Evolutionary conservation across 2,329 filamentous ascomycete species (phyloP), one percentile per base, ranked within the genome.

Genomic region (Mollisia scopiformis): DNA sequence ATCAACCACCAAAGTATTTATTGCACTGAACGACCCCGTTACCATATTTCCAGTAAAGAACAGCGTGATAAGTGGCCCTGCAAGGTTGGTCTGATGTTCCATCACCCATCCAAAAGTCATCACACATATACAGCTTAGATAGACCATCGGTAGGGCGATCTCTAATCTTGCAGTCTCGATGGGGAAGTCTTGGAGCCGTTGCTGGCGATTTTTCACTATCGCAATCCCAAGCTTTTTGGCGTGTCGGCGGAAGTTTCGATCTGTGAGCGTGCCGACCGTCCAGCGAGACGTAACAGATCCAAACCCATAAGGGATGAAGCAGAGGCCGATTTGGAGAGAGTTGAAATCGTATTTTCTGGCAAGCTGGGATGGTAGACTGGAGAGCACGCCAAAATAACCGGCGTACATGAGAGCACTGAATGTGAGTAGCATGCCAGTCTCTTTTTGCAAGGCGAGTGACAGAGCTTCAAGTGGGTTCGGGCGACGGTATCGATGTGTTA

Each of bases 171-270:
- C 59, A 25, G 39, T 23, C 35, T 59, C 59, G 14, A 37, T 33
- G 4, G 59, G 59, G 41, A 62, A 62, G n/a, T 54, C 46, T 1
- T 33, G 19, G 23, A 61, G 27, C 7, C 54, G 37, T 16, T 43
- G 33, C 25, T 60, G 52, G 6, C 28, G 30, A 23, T 54, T 43
- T 23, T 55, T 31, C 10, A 25, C 30, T 25, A 55, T 55, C 33
- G 55, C 41, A 8, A 62, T 11, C 19, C 51, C 51, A 16, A 55
- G 16, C 11, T 43, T 47, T 14, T 37, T 30, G 30, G 56, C 57
- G n/a, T 59, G 80, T 1, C 87, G 83, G 1, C 82, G 79, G 71
- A 87, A 92, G 72, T 90, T 90, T 75, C 81, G 82, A 72, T 91
- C 89, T 39, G 90, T 80, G 1, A 85, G 63, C 1, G 78, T 77